phyloP scores from a whole-genome alignment of 805 yeast species.

The Kockiozyma suomiensis region DNA sequence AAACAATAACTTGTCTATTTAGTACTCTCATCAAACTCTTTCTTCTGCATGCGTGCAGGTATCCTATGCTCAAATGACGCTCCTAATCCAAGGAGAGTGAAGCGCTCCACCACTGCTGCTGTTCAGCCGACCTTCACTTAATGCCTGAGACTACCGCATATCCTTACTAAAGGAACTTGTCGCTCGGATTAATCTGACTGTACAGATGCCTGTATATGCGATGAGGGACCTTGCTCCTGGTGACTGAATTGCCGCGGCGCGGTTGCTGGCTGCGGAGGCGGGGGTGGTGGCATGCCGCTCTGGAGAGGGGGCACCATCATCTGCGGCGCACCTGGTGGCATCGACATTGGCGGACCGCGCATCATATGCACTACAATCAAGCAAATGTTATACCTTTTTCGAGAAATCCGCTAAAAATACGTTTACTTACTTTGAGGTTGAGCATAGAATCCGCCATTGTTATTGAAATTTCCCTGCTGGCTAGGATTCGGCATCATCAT shows the following conservation, averaged over 20 bases:
- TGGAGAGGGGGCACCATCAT: conserved; percentile 14
- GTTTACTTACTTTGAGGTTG: conserved; percentile 21
- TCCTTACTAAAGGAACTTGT: too few species aligned
- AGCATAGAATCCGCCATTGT: conserved; percentile 17
- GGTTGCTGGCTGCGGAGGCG: conserved; percentile 3
- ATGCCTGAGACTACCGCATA: too few species aligned
- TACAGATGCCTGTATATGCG: conserved; percentile 1
- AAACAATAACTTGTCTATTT: too few species aligned
- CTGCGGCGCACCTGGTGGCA: conserved; percentile 10
- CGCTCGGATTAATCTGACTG: conserved; percentile 2
- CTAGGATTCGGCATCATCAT: conserved; percentile 24
- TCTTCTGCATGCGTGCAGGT: too few species aligned
- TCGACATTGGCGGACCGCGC: conserved; percentile 21
- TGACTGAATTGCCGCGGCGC: conserved; percentile 10
- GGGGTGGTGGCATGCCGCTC: conserved; percentile 4
- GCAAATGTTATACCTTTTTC: not conserved
- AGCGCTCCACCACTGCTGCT: too few species aligned
- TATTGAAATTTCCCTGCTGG: conserved; percentile 17
- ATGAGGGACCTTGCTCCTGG: conserved; percentile 3
- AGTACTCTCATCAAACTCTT: too few species aligned
- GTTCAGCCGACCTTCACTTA: too few species aligned
- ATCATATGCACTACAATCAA: conserved; percentile 16
- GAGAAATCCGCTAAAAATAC: too few species aligned
- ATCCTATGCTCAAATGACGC: too few species aligned
- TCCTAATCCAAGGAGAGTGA: too few species aligned